Evolutionary conservation across 305 asterid species (phyloP), one percentile per base, ranked within the genome.

Genomic region (Fraxinus angustifolia): DNA sequence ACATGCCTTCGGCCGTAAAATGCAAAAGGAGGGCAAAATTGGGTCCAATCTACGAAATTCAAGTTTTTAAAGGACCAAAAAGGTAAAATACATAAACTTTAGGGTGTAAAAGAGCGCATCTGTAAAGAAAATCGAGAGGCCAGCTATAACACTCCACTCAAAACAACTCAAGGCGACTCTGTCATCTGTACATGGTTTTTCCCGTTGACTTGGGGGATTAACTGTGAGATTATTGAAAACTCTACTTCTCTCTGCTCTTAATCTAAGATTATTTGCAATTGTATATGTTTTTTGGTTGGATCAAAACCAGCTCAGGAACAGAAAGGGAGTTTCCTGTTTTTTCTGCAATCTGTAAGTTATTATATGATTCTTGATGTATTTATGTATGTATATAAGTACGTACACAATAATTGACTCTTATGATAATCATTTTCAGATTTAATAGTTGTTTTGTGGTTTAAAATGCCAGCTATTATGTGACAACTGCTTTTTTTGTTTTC

Each of bases 381-480:
- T 19, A 12, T 68, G 36, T 28, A 28, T 12, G 8, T 68, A 30
- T 28, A 11, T 67, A 30, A 11, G 12, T 28, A 30, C 40, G 6
- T 40, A 10, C 36, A 1, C 74, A 68, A 30, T 68, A 30, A 68
- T 68, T 68, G 74, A 28, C 21, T 28, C 40, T 28, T 68, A 10
- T 68, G 30, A 31, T 68, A 31, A 28, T 11, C 21, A 68, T 68
- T 30, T 31, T n/a, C 3, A 68, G 74, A 68, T 68, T 31, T 14
- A 28, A 3, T 23, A 65, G 65, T 53, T 53, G 62, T 56, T 56
- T 56, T 56, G 67, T 1, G 11, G 67, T 1, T 1, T 56, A 56
- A 56, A 17, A 56, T 65, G 35, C 73, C 73, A 26, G 73, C 73
- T 65, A 65, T 65, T 65, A 23, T 65, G 73, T 65, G 73, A 65